These are phyloP conservation scores for Tetrapisispora fleetii DNA, from an alignment of 805 yeast genomes.

Conservation along the genomic window DNA sequence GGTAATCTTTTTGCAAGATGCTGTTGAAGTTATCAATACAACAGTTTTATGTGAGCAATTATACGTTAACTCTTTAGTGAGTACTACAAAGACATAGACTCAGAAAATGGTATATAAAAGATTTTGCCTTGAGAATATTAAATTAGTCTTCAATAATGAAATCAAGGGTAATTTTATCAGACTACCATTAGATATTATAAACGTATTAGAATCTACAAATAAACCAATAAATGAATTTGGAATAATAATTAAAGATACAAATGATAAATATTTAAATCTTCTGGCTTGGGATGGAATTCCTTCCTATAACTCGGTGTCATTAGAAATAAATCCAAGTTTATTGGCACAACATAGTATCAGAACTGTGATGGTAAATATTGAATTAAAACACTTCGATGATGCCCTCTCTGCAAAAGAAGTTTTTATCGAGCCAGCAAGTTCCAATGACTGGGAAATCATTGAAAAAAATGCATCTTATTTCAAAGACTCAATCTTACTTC, in stretches of 20 bases:
- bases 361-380: slow-evolving; percentile 5
- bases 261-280: slow-evolving; percentile 3
- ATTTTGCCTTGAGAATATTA: not conserved
- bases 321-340: slow-evolving; percentile 22
- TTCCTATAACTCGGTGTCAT: slow-evolving; percentile 2
- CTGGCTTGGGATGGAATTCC: slow-evolving; percentile 24
- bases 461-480: slow-evolving; percentile 71
- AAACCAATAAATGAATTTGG: slow-evolving; percentile 21
- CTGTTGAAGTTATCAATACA: too few species aligned
- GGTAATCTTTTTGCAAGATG: too few species aligned
- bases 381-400: slow-evolving; percentile 10
- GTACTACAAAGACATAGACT: too few species aligned
- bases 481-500: slow-evolving; percentile 66
- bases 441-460: slow-evolving; percentile 84
- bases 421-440: slow-evolving; percentile 64
- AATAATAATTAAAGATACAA: slow-evolving; percentile 6
- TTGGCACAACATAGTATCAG: not conserved
- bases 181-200: slow-evolving; percentile 16
- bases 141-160: slow-evolving; percentile 5
- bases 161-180: slow-evolving; percentile 24
- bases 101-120: not conserved
- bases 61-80: not conserved
- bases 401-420: slow-evolving; percentile 40
- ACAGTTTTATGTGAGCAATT: too few species aligned
- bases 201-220: slow-evolving; percentile 12